phyloP scores from a whole-genome alignment of 176 grass and related monocot genomes.

The Avena insularis region DNA sequence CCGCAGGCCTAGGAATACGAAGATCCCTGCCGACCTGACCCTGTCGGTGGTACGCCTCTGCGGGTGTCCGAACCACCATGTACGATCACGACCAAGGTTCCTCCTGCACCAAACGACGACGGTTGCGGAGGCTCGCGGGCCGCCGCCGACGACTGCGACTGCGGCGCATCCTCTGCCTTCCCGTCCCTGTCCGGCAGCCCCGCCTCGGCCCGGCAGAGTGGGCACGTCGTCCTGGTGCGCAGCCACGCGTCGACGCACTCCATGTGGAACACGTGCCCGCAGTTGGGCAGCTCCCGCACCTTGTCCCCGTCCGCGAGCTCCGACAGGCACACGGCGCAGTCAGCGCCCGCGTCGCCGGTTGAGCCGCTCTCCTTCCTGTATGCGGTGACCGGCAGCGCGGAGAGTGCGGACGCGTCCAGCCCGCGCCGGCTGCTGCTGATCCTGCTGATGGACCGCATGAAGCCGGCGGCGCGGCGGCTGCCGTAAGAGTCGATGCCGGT shows the following conservation, averaged over 20 bases:
- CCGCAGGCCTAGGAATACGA: not conserved
- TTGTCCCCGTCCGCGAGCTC: constrained; percentile 67
- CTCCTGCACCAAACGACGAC: constrained; percentile 29
- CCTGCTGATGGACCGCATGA: no score
- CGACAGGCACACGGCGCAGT: constrained; percentile 71
- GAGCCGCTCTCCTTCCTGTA: constrained; percentile 15
- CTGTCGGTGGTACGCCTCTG: not conserved
- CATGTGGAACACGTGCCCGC: constrained; percentile 71
- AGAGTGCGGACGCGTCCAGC: constrained; percentile 50
- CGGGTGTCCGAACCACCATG: not conserved
- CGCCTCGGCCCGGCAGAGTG: constrained; percentile 63
- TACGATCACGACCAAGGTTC: constrained; percentile 46
- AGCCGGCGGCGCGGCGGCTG: not conserved
- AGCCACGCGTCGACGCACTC: constrained; percentile 82
- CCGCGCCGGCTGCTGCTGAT: not conserved
- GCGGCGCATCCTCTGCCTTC: not conserved
- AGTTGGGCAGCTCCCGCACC: constrained; percentile 53
- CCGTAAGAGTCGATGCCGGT: constrained; percentile 16
- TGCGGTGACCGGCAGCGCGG: constrained; percentile 48
- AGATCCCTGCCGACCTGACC: constrained; percentile 12
- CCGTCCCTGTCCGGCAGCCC: not conserved
- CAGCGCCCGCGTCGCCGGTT: not conserved
- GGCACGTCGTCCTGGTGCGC: constrained; percentile 55
- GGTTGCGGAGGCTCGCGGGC: not conserved
- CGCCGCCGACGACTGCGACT: not conserved